phyloP scores from a whole-genome alignment of 1,139 yeast genomes.

The Saccharomyces hybrid region DNA sequence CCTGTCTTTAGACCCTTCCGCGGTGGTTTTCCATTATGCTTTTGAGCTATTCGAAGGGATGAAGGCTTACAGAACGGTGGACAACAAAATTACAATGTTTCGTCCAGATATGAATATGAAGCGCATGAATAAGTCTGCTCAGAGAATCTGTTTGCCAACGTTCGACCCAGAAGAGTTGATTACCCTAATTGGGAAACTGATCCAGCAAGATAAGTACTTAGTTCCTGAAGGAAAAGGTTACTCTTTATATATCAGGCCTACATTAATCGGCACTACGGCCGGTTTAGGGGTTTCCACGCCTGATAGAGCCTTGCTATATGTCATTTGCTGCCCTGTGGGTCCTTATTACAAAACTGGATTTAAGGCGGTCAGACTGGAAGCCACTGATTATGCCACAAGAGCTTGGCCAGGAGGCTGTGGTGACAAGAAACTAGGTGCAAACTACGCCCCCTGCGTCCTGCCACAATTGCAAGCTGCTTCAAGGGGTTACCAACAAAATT shows the following conservation, averaged over 20 bases:
- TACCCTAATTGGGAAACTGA: conserved; percentile 66
- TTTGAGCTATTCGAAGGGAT: conserved; percentile 94
- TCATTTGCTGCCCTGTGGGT: conserved; percentile 92
- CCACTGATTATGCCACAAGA: conserved; percentile 89
- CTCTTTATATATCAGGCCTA: conserved; percentile 88
- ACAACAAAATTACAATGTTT: conserved; percentile 70
- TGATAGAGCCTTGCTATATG: conserved; percentile 67
- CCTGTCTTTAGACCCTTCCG: conserved; percentile 71
- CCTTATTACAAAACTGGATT: conserved; percentile 86
- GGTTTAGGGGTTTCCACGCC: conserved; percentile 82
- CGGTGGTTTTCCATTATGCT: conserved; percentile 87
- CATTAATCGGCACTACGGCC: conserved; percentile 84
- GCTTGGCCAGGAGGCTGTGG: conserved; percentile 99
- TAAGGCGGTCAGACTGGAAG: conserved; percentile 88
- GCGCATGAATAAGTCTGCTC: conserved; percentile 83
- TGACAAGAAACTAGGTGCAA: conserved; percentile 91
- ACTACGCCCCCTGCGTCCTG: conserved; percentile 88
- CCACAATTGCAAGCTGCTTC: conserved; percentile 85
- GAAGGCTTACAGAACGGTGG: conserved; percentile 76
- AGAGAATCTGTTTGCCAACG: conserved; percentile 79
- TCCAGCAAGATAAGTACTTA: conserved; percentile 62
- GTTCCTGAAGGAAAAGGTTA: conserved; percentile 82
- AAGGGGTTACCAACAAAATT: conserved; percentile 87
- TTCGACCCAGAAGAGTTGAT: conserved; percentile 73
- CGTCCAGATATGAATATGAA: conserved; percentile 88